phyloP scores from a whole-genome alignment of 306 rosid species.

The Glycyrrhiza uralensis region DNA sequence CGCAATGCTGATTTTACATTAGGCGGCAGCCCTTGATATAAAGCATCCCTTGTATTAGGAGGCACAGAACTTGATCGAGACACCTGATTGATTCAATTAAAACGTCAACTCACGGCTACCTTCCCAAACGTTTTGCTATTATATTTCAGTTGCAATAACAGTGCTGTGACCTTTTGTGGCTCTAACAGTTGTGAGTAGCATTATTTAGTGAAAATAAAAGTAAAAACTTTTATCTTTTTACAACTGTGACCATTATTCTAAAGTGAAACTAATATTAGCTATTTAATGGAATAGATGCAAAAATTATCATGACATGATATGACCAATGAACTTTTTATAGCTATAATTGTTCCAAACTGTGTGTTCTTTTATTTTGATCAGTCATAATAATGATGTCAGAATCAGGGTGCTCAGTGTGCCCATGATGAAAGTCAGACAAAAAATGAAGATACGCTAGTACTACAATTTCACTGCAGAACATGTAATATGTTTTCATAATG shows the following conservation, averaged over 20 bases:
- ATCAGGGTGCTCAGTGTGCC: background rate
- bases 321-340: background rate
- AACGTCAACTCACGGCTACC: slow-evolving; percentile 26
- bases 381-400: background rate
- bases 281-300: background rate
- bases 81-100: slow-evolving; percentile 61
- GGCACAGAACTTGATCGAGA: slow-evolving; percentile 96
- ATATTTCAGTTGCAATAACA: slow-evolving; percentile 2
- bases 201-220: background rate
- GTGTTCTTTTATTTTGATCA: background rate
- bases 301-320: background rate
- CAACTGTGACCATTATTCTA: background rate
- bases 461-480: slow-evolving; percentile 5
- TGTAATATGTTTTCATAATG: background rate
- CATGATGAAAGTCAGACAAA: slow-evolving; percentile 3
- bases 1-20: slow-evolving; percentile 82
- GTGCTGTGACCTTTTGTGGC: background rate
- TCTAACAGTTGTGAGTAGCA: background rate
- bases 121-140: background rate
- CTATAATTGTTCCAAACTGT: background rate
- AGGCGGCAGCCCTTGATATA: slow-evolving; percentile 95
- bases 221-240: background rate
- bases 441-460: background rate
- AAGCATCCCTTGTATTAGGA: slow-evolving; percentile 89
- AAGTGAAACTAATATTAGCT: background rate